phyloP scores from a whole-genome alignment of 345 rosid genomes.

The Melaleuca alternifolia region DNA sequence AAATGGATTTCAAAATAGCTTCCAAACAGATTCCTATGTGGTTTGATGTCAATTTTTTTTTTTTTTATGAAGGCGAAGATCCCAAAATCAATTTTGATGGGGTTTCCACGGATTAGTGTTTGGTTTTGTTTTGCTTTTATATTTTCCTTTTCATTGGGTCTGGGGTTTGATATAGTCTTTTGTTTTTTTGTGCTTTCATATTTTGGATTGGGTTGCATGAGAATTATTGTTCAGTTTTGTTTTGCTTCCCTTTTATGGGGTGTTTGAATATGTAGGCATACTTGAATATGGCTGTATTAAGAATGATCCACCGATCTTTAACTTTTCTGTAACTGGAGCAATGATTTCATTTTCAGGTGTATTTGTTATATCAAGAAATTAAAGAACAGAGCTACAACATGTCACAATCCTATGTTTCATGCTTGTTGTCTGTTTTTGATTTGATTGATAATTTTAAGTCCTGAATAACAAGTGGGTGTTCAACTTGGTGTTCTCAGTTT shows the following conservation, averaged over 20 bases:
- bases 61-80: not conserved
- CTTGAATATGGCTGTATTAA: not conserved
- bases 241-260: not conserved
- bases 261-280: not conserved
- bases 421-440: not conserved
- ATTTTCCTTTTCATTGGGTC: not conserved
- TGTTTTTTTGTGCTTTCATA: not conserved
- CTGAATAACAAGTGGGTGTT: not conserved
- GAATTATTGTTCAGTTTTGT: not conserved
- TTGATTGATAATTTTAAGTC: not conserved
- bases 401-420: not conserved
- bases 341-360: not conserved
- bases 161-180: not conserved
- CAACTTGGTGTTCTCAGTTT: not conserved
- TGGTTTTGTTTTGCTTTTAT: not conserved
- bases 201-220: not conserved
- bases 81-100: not conserved
- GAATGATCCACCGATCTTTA: not conserved
- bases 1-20: constrained; percentile 5
- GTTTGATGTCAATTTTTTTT: not conserved
- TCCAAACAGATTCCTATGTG: not conserved
- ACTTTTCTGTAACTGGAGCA: not conserved
- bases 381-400: not conserved
- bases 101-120: not conserved
- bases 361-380: not conserved